phyloP scores from a whole-genome alignment of 2,329 filamentous ascomycete species.

The Hypoxylon sp. region DNA sequence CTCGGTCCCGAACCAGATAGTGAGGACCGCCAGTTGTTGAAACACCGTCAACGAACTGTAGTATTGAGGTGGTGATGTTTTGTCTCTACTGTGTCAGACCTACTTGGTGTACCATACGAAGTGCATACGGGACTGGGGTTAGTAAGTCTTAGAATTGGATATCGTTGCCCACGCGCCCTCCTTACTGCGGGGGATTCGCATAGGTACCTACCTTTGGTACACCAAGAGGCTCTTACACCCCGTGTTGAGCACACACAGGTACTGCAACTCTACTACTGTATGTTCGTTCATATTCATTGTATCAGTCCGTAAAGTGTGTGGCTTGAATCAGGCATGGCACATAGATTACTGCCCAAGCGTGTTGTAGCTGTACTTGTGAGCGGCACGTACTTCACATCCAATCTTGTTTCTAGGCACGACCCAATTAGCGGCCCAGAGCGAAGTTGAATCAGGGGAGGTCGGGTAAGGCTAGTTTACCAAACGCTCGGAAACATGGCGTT shows the following conservation, averaged over 20 bases:
- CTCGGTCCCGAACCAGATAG: conserved; percentile 13
- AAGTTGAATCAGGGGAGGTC: conserved; percentile 12
- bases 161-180: no score
- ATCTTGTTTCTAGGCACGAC: conserved; percentile 10
- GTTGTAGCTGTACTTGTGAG: background rate
- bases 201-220: no score
- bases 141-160: no score
- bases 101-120: background rate
- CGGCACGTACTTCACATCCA: no score
- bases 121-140: conserved; percentile 14
- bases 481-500: conserved; percentile 35
- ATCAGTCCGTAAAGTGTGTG: conserved; percentile 11
- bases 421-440: conserved; percentile 17
- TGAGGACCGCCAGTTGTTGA: background rate
- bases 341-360: background rate
- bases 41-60: background rate
- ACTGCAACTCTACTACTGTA: conserved; percentile 15
- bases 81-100: conserved; percentile 6
- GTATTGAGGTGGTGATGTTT: background rate
- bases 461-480: conserved; percentile 32
- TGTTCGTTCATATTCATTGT: conserved; percentile 5
- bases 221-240: conserved; percentile 5
- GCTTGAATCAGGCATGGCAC: no score
- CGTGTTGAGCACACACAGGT: background rate
- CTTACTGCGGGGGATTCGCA: conserved; percentile 14